These are phyloP conservation scores for Neodidymelliopsis sp. DNA, from an alignment of 2,329 filamentous ascomycete genomes.

Conservation along the genomic window DNA sequence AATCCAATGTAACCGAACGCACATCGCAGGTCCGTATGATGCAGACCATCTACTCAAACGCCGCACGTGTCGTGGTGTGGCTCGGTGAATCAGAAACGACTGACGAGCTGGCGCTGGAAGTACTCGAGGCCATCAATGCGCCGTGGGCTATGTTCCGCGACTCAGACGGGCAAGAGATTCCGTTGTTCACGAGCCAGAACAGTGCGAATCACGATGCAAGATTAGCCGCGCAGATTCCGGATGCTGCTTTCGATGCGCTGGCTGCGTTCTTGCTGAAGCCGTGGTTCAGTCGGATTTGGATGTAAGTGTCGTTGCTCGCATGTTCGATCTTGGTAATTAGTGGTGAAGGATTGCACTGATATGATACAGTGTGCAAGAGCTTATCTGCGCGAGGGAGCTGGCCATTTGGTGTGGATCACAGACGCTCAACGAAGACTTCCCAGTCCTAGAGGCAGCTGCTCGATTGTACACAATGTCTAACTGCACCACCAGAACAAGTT, in stretches of 20 bases:
- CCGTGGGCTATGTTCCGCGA: constrained; percentile 2
- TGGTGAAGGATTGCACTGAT: background rate
- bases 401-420: background rate
- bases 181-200: background rate
- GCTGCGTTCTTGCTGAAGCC: constrained; percentile 7
- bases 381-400: background rate
- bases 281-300: constrained; percentile 17
- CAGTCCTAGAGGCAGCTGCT: background rate
- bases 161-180: too few relatives aligned
- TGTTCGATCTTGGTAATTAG: background rate
- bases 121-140: constrained; percentile 2
- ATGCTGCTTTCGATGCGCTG: constrained; percentile 1
- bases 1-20: constrained; percentile 1
- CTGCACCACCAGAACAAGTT: too few relatives aligned
- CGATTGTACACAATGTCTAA: background rate
- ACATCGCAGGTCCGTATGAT: constrained; percentile 14
- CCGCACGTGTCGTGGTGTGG: constrained; percentile 5
- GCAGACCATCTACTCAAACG: constrained; percentile 5
- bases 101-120: background rate
- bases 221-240: background rate
- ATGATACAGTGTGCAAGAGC: background rate
- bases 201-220: background rate
- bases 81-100: constrained; percentile 7
- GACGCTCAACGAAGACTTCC: constrained; percentile 1
- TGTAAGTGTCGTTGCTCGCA: background rate